Conservation (phyloP, 805 yeast species). For the Vanderwaltozyma tropicalis region DNA sequence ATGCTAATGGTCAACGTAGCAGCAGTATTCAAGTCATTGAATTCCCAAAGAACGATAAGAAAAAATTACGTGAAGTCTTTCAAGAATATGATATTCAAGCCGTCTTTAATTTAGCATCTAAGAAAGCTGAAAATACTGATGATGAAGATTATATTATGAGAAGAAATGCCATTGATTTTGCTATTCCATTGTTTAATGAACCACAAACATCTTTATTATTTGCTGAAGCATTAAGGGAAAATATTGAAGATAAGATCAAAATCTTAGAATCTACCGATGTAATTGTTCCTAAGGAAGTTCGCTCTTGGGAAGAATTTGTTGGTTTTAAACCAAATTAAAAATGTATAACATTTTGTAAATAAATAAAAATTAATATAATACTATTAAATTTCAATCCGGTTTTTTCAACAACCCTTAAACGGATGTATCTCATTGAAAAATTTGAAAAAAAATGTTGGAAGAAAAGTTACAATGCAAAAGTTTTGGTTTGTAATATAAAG, state of each 20-base stretch:
- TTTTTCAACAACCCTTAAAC: background rate
- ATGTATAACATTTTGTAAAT: background rate
- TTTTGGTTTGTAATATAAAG: too few species aligned
- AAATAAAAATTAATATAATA: background rate
- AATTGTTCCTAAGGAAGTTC: conserved; percentile 72
- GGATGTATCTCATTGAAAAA: too few species aligned
- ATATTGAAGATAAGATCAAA: conserved; percentile 40
- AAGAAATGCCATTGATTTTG: conserved; percentile 98
- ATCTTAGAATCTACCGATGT: conserved; percentile 43
- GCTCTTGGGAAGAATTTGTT: conserved; percentile 93
- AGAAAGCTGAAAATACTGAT: conserved; percentile 72
- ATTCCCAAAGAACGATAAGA: conserved; percentile 88
- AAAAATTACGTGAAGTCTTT: conserved; percentile 88
- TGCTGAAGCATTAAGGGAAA: conserved; percentile 68
- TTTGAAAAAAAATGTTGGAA: too few species aligned
- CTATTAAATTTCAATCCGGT: background rate
- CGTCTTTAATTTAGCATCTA: conserved; percentile 85
- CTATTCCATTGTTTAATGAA: conserved; percentile 91
- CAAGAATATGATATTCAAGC: conserved; percentile 73
- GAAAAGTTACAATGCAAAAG: too few species aligned
- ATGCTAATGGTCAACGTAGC: conserved; percentile 29
- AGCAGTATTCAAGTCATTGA: conserved; percentile 52
- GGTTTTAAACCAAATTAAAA: conserved; percentile 1
- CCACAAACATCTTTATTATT: conserved; percentile 86
- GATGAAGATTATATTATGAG: conserved; percentile 97